A percentile compares a stretch with the other conserved stretches of the same genome.
phyloP scores from a whole-genome alignment of 1,139 yeast genomes.

The Scheffersomyces insectosa region DNA sequence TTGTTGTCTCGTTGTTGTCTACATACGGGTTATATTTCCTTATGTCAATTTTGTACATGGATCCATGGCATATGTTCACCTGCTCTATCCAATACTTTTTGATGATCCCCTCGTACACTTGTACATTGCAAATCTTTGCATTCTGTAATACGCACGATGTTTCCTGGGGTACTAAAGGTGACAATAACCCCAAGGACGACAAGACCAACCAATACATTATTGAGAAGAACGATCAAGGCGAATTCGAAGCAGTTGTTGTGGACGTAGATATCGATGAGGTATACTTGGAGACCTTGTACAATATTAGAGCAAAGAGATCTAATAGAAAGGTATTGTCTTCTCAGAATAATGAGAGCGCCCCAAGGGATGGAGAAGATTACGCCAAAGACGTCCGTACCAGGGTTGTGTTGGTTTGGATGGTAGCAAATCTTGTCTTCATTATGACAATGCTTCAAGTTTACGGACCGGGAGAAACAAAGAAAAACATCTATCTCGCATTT shows the following conservation, averaged over 20 bases:
- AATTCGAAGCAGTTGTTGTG: conserved; percentile 86
- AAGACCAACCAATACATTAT: conserved; percentile 44
- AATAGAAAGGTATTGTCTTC: conserved; percentile 53
- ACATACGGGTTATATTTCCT: conserved; percentile 87
- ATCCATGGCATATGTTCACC: conserved; percentile 92
- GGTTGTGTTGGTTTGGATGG: conserved; percentile 91
- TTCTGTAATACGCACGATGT: conserved; percentile 96
- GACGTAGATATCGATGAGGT: conserved; percentile 89
- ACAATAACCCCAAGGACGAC: conserved; percentile 66
- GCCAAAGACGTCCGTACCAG: conserved; percentile 92
- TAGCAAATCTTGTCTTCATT: conserved; percentile 73
- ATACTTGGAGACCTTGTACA: conserved; percentile 74
- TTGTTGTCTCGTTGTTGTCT: conserved; percentile 82
- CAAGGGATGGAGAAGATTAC: conserved; percentile 75
- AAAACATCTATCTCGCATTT: conserved; percentile 74
- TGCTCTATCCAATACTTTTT: conserved; percentile 83
- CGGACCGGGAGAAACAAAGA: conserved; percentile 54
- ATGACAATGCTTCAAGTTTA: conserved; percentile 87
- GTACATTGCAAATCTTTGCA: conserved; percentile 90
- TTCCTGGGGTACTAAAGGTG: conserved; percentile 98
- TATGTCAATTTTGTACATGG: conserved; percentile 78
- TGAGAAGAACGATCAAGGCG: conserved; percentile 53
- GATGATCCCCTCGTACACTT: conserved; percentile 87
- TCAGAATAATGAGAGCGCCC: conserved; percentile 19
- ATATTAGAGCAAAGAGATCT: conserved; percentile 72